Base-by-base conservation (phyloP, 2,329 filamentous ascomycete species). In the Paracorniculantispora psalliotae region DNA sequence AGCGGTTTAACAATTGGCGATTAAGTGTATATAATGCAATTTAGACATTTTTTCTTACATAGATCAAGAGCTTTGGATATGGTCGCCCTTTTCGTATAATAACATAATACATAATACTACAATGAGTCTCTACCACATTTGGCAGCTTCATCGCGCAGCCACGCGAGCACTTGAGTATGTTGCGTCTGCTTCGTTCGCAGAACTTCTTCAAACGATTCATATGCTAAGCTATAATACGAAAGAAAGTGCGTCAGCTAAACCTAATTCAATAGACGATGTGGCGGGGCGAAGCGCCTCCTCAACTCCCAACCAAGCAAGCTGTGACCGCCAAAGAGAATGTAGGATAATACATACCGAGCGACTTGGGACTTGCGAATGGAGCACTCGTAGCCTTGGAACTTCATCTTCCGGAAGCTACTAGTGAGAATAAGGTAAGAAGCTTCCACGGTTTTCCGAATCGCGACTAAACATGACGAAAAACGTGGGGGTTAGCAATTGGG, bases 141-240 rank as follows among this genome's bases (percentile, higher is more conserved):
- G 37, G 66, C 66, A 17, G 76, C 72, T 65, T 84, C 76, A 15
- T 62, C 68, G 7, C 80, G 77, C 61, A 96, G 72, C 91, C 91
- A 96, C 33, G 69, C 71, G 59, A 97, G 72, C 15, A 92, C 80
- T 30, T 73, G 73, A 5, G 67, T 68, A 71, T 91, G 90, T 57
- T 79, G 81, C 35, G 87, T 87, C 78, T 96, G 92, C 70, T 88
- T 91, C 65, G 79, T 81, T 50, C 72, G 70, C 66, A 97, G 77
- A 28, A 94, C 86, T 54, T 79, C 75, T 48, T 77, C 71, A 67
- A 96, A 96, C 5, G 91, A 91, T 28, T 78, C 78, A 54, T 86
- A 84, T 0, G 86, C 87, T 61, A 93, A 76, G 77, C 87, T 89
- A 62, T 43, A 49, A 21, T 10, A 26, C 9, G n/a, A 6, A 25